Evolutionary conservation across 1,284 basidiomycete genomes (phyloP), one percentile per base, ranked within the genome.

Genomic region (Rhodotorula sp.): DNA sequence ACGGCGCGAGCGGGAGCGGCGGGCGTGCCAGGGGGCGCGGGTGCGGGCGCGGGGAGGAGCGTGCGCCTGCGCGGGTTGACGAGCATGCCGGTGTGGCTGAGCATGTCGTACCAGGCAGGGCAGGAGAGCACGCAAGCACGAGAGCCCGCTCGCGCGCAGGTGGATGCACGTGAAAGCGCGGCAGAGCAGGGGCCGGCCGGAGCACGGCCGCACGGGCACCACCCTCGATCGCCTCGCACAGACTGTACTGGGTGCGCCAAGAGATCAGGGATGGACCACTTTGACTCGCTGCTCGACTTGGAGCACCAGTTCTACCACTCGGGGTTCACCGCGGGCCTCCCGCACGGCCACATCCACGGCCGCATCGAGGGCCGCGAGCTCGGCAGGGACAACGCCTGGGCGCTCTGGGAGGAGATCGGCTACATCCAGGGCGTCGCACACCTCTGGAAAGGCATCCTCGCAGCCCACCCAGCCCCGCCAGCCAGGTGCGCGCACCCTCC

Each of bases 361-460:
- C 83, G 91, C 32, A 94, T 94, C 73, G 94, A 98, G 81, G 96
- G 96, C 8, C 86, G 94, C n/a, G 89, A 90, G 6, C 85, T 97
- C 8, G 96, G 95, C 1, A 86, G 89, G 72, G 90, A 93, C 79
- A 95, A 97, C 80, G 93, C 92, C 0, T 97, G 90, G 81, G 93
- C 96, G 82, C 88, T 97, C 81, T 97, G 95, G 94, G 94, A 97
- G 81, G 96, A 98, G 81, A 86, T 98, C 12, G 94, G 91, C 3
- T 97, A 90, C 80, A 96, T 96, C 80, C 87, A 92, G 78, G 95
- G 94, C 5, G 90, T 90, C 79, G 91, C 92, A 7, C 75, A 79
- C 64, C 86, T 89, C 70, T 97, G 91, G 90, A 80, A 84, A 66
- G 83, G 84, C 1, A 80, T 81, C 32, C 70, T 81, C n/a, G 73